Evolutionary conservation across 1,284 basidiomycete species (phyloP), one percentile per base, ranked within the genome.

Genomic region (Mycena citricolor): DNA sequence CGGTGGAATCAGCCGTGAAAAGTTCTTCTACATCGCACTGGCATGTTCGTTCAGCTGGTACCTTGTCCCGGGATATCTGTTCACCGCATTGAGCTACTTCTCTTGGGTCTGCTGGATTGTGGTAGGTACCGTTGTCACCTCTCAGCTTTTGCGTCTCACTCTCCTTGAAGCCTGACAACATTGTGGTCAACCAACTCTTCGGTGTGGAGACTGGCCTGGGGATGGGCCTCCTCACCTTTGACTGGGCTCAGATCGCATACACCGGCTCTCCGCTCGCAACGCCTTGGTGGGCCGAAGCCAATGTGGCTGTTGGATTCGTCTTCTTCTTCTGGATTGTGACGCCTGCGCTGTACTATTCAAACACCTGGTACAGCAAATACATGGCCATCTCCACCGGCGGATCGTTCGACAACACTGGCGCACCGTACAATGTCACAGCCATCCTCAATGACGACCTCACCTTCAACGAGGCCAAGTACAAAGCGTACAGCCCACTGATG

Each of bases 401-500:
- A 23, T 72, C 79, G 2, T 87, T 68, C 55, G 83, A 86, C 56
- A 84, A 84, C 55, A 76, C 73, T 6, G 90, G 88, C 1, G 38
- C 54, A 1, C 31, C 61, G 0, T 97, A 94, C 72, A 72, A 94
- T 48, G 76, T 91, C 13, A 61, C 65, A 0, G 66, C 67, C 7
- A 84, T 97, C 32, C 65, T 94, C 38, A 80, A 69, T 14, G 38
- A 67, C 0, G 74, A 84, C 23, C 59, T 68, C 2, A 72, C 74
- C 3, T 56, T 95, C 55, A 79, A 92, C 61, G 34, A 67, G 12
- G 64, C 66, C 0, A 84, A 79, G 0, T 97, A 95, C 65, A 61
- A 77, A 44, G 67, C 61, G 1, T 97, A 97, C 60, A 93, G 89
- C 44, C 92, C 90, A 0, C 64, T 94, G 2, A 95, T 86, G 67